Percentiles rank a stretch among this genome's conserved stretches.
phyloP scores from a whole-genome alignment of 179 eudicot genomes.

The Patellifolia procumbens region DNA sequence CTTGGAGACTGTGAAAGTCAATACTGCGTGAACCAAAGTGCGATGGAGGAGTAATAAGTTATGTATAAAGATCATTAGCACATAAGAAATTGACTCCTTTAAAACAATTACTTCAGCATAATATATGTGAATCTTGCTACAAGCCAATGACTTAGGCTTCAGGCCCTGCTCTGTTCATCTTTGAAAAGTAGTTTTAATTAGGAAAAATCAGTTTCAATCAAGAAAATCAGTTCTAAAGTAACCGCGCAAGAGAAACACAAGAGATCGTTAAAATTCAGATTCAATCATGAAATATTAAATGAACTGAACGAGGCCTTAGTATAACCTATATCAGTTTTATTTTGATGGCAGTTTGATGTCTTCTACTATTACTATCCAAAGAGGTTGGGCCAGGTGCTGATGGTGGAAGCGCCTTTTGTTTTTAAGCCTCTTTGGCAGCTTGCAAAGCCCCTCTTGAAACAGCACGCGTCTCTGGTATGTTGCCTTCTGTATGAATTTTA shows the following conservation, averaged over 20 bases:
- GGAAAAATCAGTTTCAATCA: no score
- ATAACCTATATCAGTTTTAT: background rate
- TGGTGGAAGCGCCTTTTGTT: slow-evolving; percentile 91
- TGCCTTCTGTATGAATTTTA: background rate
- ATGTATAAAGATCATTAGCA: background rate
- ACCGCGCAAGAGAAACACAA: no score
- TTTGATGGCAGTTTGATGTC: slow-evolving; percentile 75
- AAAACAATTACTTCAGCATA: background rate
- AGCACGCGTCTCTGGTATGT: slow-evolving; percentile 80
- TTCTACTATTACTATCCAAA: slow-evolving; percentile 84
- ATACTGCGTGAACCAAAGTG: no score
- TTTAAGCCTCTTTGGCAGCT: slow-evolving; percentile 85
- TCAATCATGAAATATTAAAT: no score
- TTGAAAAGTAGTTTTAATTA: no score
- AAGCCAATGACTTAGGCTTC: no score
- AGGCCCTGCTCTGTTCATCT: no score
- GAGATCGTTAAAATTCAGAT: no score
- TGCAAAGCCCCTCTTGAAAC: slow-evolving; percentile 76
- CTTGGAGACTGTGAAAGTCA: no score
- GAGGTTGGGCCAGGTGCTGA: slow-evolving; percentile 73
- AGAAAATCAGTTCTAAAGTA: no score
- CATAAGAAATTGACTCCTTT: background rate
- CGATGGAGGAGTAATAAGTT: no score
- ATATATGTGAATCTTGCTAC: background rate
- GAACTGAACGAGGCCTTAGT: no score